Evolutionary conservation across 140 eudicot genomes (phyloP), one percentile per base, ranked within the genome.

Genomic region (Oenanthe javanica): DNA sequence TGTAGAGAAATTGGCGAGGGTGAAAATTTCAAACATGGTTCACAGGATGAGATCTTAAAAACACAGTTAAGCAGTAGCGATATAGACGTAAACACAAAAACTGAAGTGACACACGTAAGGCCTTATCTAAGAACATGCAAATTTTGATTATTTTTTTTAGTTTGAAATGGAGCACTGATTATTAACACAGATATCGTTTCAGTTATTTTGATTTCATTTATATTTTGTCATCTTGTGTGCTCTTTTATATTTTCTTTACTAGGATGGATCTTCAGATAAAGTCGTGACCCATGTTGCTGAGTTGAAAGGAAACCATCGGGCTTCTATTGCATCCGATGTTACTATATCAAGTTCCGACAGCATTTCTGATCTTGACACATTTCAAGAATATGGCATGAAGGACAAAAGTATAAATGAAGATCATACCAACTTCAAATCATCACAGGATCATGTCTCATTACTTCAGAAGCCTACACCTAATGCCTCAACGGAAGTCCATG

Each of bases 291-390:
- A 77, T 6, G 72, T 49, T 45, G 67, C 84, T 19, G 92, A 81
- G 23, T 38, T 83, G 59, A 85, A 84, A 59, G 84, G 78, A 77
- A 86, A 72, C 46, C 86, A 79, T 0, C 79, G 87, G 85, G 90
- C 86, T 38, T 93, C 98, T 23, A 89, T 84, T 87, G 99, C 89
- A 86, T 96, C 99, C 13, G 98, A 91, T 80, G 81, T 91, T 78
- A 96, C 99, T 4, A 63, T 89, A 69, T 93, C 99, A 67, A 88
- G 96, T 85, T 88, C 91, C 0, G 97, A 85, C 51, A 89, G 97
- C 97, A 85, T 91, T 76, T 89, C 93, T 4, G 93, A 92, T 74
- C 88, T 89, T 23, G 91, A 90, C 59, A 86, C 93, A n/a, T 97
- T 96, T 57, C 84, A 89, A 79, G 86, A 90, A 61, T 81, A 80